Conservation (phyloP, 2,329 filamentous ascomycete genomes). For the Hirsutella minnesotensis region DNA sequence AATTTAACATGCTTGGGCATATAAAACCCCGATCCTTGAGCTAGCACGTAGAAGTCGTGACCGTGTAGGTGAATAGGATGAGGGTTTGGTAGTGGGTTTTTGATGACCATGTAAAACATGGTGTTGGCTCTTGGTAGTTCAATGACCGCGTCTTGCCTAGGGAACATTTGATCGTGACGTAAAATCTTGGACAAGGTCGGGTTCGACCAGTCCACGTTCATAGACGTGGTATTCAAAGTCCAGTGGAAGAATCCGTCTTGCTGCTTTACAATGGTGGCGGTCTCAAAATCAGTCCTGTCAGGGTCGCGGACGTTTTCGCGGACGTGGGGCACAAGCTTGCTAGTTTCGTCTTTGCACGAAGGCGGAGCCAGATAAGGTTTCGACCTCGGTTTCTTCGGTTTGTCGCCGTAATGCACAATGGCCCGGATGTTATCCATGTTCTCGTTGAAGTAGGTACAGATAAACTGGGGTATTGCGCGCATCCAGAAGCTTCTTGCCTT, state of each 20-base stretch:
- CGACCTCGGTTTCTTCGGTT: background rate
- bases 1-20: no score
- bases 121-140: conserved; percentile 12
- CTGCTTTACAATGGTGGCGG: no score
- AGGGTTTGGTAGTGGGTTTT: conserved; percentile 11
- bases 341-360: background rate
- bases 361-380: no score
- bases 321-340: background rate
- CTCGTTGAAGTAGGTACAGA: background rate
- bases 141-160: no score
- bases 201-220: conserved; percentile 18
- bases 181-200: conserved; percentile 16
- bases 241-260: background rate
- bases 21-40: no score
- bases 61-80: conserved; percentile 26
- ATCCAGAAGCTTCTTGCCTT: conserved; percentile 32
- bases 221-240: conserved; percentile 16
- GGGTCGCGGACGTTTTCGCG: background rate
- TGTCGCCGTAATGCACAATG: background rate
- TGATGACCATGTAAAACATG: conserved; percentile 19
- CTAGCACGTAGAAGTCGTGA: conserved; percentile 19
- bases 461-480: conserved; percentile 11
- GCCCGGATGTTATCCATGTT: background rate
- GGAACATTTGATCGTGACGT: no score
- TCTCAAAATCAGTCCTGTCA: background rate